These are phyloP conservation scores for Anacardium occidentale DNA, from an alignment of 345 rosid species.

Conservation along the genomic window DNA sequence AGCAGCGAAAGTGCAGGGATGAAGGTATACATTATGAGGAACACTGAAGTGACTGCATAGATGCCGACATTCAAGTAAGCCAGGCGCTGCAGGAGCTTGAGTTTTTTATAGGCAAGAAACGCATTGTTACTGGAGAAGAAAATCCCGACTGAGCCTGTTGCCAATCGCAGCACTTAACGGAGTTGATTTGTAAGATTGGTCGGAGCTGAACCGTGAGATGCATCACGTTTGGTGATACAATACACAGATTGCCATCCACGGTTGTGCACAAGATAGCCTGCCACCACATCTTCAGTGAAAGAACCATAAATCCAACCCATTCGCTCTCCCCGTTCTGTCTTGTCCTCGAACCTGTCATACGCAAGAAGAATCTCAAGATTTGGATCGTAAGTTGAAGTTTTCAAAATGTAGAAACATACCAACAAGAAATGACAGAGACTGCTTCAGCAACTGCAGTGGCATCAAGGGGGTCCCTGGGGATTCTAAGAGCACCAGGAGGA, in stretches of 20 bases:
- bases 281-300: constrained; percentile 94
- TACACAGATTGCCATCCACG: constrained; percentile 97
- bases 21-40: constrained; percentile 87
- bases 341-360: constrained; percentile 75
- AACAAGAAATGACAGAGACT: constrained; percentile 90
- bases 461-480: constrained; percentile 84
- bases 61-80: constrained; percentile 85
- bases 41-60: constrained; percentile 89
- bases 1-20: constrained; percentile 93
- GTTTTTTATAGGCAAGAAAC: constrained; percentile 52
- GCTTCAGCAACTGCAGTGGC: constrained; percentile 86
- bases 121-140: constrained; percentile 97
- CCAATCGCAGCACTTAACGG: constrained; percentile 96
- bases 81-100: constrained; percentile 78
- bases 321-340: constrained; percentile 96
- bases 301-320: constrained; percentile 99
- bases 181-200: constrained; percentile 91
- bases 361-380: too few relatives aligned
- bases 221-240: constrained; percentile 84
- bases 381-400: too few relatives aligned
- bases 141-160: constrained; percentile 92
- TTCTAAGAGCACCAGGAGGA: constrained; percentile 77
- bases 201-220: constrained; percentile 90
- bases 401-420: constrained; percentile 40
- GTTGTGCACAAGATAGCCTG: constrained; percentile 97